These are phyloP conservation scores for Rhodotorula kratochvilovae DNA, from an alignment of 768 basidiomycete genomes.

Conservation along the genomic window DNA sequence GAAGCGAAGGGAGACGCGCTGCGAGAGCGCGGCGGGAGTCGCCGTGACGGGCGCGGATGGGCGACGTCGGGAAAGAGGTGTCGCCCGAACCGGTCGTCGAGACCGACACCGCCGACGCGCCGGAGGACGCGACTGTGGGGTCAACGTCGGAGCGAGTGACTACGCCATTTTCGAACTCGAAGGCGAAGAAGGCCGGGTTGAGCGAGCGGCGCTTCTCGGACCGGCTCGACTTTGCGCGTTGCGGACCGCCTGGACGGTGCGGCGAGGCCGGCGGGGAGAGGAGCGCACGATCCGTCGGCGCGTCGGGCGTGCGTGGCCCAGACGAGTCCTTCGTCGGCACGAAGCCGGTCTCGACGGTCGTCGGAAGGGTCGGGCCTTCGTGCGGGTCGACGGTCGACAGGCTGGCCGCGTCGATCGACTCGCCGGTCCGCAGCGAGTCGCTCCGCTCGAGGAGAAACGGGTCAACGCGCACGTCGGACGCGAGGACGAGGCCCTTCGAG, in stretches of 20 bases:
- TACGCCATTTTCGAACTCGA: constrained; percentile 33
- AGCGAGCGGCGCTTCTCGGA: constrained; percentile 13
- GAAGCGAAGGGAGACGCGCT: constrained; percentile 44
- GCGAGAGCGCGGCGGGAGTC: constrained; percentile 31
- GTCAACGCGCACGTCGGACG: constrained; percentile 14
- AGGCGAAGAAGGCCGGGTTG: constrained; percentile 36
- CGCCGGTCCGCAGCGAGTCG: background rate
- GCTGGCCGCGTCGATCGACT: background rate
- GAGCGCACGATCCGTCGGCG: background rate
- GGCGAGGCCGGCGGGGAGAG: background rate
- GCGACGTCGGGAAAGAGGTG: constrained; percentile 13
- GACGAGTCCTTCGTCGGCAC: constrained; percentile 1
- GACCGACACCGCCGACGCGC: background rate
- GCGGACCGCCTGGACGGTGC: background rate
- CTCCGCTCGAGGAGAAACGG: constrained; percentile 21
- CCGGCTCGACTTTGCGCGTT: background rate
- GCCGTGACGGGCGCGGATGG: constrained; percentile 9
- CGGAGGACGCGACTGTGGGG: constrained; percentile 5
- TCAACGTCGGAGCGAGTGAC: constrained; percentile 28
- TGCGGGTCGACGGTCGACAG: background rate
- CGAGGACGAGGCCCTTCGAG: background rate
- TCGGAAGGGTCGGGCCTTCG: constrained; percentile 12
- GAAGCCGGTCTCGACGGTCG: constrained; percentile 25
- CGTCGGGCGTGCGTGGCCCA: constrained; percentile 8
- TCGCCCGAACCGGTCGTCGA: background rate